Base-by-base conservation (phyloP, 139 green algal species). In the Edaphochlamys debaryana region DNA sequence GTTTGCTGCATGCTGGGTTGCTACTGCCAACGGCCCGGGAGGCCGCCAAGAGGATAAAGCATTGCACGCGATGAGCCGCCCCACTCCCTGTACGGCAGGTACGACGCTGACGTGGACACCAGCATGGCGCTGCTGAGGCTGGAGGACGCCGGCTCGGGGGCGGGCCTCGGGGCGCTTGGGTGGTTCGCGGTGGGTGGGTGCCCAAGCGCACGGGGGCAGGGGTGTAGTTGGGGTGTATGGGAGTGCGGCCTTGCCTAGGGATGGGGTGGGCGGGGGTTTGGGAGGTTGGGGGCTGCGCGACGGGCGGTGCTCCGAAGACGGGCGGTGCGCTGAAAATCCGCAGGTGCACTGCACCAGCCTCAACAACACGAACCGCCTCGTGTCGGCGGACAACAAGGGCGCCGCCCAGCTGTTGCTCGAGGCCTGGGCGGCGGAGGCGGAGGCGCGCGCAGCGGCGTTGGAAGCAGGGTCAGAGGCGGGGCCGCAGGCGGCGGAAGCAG, bases 351-450 rank as follows among this genome's bases (percentile, higher is more conserved):
- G 95, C 89, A 97, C 95, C 36, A 94, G 89, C 42, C 93, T 98
- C 86, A 98, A 98, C 91, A 96, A 96, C 88, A 97, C 93, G 79
- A 98, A 98, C 87, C 82, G 64, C 4, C 89, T 98, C 17, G 88
- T 98, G 42, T 93, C 82, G 22, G 95, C 93, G 3, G 95, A 98
- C 87, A 98, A 98, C 91, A 98, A 98, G 85, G 95, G 94, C 0
- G 91, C 88, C 5, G 95, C 95, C 17, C 87, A 90, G 15, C 94
- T 94, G 79, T 71, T 95, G 30, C 77, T 96, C 56, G 95, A 98
- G 88, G 60, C 80, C 3, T 90, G 86, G 85, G 77, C 72, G 64
- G 58, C 85, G 15, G 68, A 85, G 70, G 76, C 63, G 42, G 76
- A 73, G 76, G 62, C 34, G 32, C 30, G n/a, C 3, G 75, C 75